Percentiles rank a stretch among this genome's conserved stretches.
phyloP scores from a whole-genome alignment of 192 early-diverging fungal species.

The Umbelopsis isabellina region DNA sequence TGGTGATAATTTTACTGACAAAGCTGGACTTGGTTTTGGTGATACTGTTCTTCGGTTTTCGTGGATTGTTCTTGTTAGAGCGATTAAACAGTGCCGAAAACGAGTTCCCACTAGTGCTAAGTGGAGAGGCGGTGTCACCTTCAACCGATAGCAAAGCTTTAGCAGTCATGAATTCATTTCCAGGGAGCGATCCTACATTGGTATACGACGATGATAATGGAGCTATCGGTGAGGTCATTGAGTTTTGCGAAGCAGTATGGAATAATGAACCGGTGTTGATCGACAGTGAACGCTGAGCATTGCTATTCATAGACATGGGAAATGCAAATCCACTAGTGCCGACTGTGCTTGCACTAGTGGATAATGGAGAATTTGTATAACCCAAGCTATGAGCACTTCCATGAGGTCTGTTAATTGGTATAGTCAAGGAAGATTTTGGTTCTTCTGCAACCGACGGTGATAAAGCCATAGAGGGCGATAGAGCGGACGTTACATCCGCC shows the following conservation, averaged over 20 bases:
- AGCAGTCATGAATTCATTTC: not conserved
- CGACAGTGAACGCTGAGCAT: not conserved
- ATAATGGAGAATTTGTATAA: constrained; percentile 12
- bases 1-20: constrained; percentile 62
- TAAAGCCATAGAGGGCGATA: not conserved
- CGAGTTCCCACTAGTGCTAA: constrained; percentile 4
- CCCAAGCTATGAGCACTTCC: constrained; percentile 12
- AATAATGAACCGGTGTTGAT: constrained; percentile 3
- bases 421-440: not conserved
- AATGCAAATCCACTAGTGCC: not conserved
- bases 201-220: constrained; percentile 4
- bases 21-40: constrained; percentile 70
- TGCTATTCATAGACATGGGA: not conserved
- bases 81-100: constrained; percentile 1
- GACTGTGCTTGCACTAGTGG: constrained; percentile 10
- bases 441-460: not conserved
- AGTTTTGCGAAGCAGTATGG: not conserved
- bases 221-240: not conserved
- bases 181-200: not conserved
- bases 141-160: constrained; percentile 2
- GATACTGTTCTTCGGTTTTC: constrained; percentile 60
- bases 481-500: not conserved
- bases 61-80: constrained; percentile 7
- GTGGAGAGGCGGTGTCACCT: not conserved
- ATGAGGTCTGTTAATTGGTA: constrained; percentile 5